These are phyloP conservation scores for Mortierella sp. DNA, from an alignment of 371 early-diverging fungal genomes.

Conservation along the genomic window DNA sequence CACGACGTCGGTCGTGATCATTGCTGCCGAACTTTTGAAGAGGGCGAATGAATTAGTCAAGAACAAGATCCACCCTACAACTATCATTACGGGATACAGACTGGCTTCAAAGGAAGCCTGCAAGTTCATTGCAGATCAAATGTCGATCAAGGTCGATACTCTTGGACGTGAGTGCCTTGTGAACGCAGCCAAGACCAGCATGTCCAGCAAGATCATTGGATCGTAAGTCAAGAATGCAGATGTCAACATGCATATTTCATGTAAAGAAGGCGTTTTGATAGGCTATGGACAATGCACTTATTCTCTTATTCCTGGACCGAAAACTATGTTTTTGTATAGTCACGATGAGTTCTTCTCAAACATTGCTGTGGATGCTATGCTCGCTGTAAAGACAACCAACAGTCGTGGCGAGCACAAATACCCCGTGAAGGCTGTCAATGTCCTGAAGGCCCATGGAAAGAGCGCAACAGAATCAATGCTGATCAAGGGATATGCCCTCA, in stretches of 20 bases:
- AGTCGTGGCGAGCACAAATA: constrained; percentile 92
- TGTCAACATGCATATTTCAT: no score
- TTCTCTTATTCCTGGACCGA: not conserved
- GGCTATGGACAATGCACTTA: no score
- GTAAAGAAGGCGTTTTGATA: no score
- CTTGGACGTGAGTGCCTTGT: constrained; percentile 94
- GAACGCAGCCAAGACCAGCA: constrained; percentile 98
- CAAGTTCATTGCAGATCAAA: constrained; percentile 96
- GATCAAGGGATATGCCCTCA: constrained; percentile 98
- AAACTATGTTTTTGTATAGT: constrained; percentile 51
- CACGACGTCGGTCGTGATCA: constrained; percentile 99
- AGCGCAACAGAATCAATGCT: constrained; percentile 92
- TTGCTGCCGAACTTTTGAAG: constrained; percentile 98
- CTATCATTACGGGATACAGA: constrained; percentile 98
- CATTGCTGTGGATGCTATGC: constrained; percentile 96
- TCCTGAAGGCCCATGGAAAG: constrained; percentile 99
- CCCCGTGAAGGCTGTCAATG: constrained; percentile 98
- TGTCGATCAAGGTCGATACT: constrained; percentile 94
- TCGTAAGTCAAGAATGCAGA: constrained; percentile 68
- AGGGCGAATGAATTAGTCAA: constrained; percentile 98
- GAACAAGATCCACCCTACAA: constrained; percentile 98
- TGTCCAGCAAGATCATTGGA: constrained; percentile 99
- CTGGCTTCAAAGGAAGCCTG: constrained; percentile 99
- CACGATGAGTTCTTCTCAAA: constrained; percentile 97
- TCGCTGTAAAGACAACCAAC: constrained; percentile 91